These are phyloP conservation scores for Pichia sp. DNA, from an alignment of 1,139 yeast species.

Conservation along the genomic window DNA sequence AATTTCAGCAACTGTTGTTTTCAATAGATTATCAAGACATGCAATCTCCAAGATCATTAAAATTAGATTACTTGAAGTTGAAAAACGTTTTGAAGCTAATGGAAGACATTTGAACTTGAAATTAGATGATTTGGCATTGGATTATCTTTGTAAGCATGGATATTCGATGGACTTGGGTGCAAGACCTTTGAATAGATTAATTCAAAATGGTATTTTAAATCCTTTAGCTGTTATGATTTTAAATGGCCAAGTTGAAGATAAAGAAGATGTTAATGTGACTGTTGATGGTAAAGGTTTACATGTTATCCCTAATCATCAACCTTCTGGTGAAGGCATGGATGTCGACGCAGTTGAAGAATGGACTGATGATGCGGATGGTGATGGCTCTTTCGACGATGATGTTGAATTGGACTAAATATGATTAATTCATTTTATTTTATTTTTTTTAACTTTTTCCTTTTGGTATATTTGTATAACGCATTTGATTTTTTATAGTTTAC, in stretches of 20 bases:
- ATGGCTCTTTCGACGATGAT: conserved; percentile 30
- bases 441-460: not conserved
- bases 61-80: conserved; percentile 77
- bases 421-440: conserved; percentile 11
- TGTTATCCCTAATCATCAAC: conserved; percentile 82
- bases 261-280: conserved; percentile 70
- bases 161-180: conserved; percentile 95
- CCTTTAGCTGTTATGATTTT: conserved; percentile 81
- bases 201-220: conserved; percentile 83
- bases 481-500: not conserved
- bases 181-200: conserved; percentile 90
- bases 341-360: conserved; percentile 49
- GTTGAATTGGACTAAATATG: conserved; percentile 41
- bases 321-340: conserved; percentile 41
- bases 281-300: conserved; percentile 53
- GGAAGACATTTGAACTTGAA: conserved; percentile 71
- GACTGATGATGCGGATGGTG: conserved; percentile 56
- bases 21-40: conserved; percentile 84
- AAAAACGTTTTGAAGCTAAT: conserved; percentile 73
- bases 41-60: conserved; percentile 90
- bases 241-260: conserved; percentile 81
- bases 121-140: conserved; percentile 67
- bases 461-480: not conserved
- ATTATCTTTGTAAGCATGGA: conserved; percentile 77
- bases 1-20: conserved; percentile 85